phyloP scores from a whole-genome alignment of 2,329 filamentous ascomycete genomes.

The Neonectria faginata region DNA sequence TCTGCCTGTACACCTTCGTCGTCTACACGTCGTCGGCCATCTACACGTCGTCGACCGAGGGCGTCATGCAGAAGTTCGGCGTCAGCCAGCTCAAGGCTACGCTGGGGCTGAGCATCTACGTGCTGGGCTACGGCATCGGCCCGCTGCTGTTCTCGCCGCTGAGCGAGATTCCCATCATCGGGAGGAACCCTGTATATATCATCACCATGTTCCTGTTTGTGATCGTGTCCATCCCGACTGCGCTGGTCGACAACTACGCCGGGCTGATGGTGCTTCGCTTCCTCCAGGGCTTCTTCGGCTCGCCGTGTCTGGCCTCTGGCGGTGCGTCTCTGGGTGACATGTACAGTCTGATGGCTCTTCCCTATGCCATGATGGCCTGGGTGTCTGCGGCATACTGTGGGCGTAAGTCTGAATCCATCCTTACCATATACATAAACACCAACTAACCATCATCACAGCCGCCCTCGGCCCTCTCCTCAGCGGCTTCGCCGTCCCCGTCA shows the following conservation, averaged over 20 bases:
- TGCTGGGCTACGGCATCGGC: conserved; percentile 72
- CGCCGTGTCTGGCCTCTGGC: conserved; percentile 71
- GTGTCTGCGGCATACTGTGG: conserved; percentile 64
- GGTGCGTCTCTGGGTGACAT: conserved; percentile 65
- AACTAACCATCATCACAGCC: conserved; percentile 49
- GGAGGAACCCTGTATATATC: conserved; percentile 76
- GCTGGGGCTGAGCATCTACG: conserved; percentile 71
- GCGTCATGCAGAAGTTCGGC: conserved; percentile 64
- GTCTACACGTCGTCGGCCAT: conserved; percentile 65
- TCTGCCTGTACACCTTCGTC: conserved; percentile 69
- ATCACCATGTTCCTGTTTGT: conserved; percentile 76
- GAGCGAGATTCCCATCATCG: conserved; percentile 74
- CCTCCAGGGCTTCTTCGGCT: conserved; percentile 74
- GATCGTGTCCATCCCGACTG: conserved; percentile 73
- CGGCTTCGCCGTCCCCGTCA: conserved; percentile 68
- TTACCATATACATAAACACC: too few relatives aligned
- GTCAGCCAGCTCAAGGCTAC: conserved; percentile 64
- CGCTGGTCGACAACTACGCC: conserved; percentile 71
- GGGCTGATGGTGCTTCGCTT: conserved; percentile 74
- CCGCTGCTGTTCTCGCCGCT: conserved; percentile 75
- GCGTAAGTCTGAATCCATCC: too few relatives aligned
- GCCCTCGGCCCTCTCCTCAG: conserved; percentile 71
- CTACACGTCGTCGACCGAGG: conserved; percentile 59
- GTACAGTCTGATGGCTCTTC: conserved; percentile 66
- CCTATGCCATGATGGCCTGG: conserved; percentile 71